Percentiles rank a stretch among this genome's conserved stretches.
Evolutionary conservation across 345 rosid species (phyloP).

Genomic region (Viola odorata): DNA sequence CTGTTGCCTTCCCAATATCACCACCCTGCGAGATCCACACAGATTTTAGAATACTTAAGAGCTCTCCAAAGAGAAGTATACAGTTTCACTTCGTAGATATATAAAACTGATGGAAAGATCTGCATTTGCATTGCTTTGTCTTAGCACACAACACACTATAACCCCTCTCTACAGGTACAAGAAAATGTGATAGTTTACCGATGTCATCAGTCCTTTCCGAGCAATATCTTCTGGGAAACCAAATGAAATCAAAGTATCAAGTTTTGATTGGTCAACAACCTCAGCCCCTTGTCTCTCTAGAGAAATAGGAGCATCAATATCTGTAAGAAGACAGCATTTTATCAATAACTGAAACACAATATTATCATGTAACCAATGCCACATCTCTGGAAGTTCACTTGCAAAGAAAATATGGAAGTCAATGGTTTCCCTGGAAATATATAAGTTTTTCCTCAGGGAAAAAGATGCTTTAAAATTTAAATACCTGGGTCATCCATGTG

Average conservation of each 20-base stretch:
- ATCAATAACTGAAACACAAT: not conserved
- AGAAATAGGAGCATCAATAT: constrained; percentile 69
- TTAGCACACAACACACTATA: not conserved
- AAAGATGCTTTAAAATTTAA: not conserved
- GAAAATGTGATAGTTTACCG: constrained; percentile 39
- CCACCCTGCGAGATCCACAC: constrained; percentile 50
- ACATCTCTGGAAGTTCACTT: not conserved
- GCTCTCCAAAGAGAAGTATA: too few relatives aligned
- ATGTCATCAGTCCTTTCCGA: constrained; percentile 70
- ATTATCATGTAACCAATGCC: not conserved
- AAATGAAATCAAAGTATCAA: constrained; percentile 79
- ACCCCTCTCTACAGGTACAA: not conserved
- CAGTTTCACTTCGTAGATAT: too few relatives aligned
- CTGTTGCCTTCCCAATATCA: constrained; percentile 93
- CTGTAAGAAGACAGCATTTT: constrained; percentile 29
- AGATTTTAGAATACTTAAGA: too few relatives aligned
- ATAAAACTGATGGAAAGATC: too few relatives aligned
- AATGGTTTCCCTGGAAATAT: too few relatives aligned
- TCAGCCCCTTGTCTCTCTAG: constrained; percentile 28
- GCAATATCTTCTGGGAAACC: constrained; percentile 91
- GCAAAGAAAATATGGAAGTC: not conserved
- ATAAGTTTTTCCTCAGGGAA: not conserved
- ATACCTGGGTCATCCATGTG: constrained; percentile 96
- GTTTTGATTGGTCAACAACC: constrained; percentile 55
- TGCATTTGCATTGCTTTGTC: not conserved